These are phyloP conservation scores for Pythium rishiriense DNA, from an alignment of 352 stramenopile species.

Conservation along the genomic window DNA sequence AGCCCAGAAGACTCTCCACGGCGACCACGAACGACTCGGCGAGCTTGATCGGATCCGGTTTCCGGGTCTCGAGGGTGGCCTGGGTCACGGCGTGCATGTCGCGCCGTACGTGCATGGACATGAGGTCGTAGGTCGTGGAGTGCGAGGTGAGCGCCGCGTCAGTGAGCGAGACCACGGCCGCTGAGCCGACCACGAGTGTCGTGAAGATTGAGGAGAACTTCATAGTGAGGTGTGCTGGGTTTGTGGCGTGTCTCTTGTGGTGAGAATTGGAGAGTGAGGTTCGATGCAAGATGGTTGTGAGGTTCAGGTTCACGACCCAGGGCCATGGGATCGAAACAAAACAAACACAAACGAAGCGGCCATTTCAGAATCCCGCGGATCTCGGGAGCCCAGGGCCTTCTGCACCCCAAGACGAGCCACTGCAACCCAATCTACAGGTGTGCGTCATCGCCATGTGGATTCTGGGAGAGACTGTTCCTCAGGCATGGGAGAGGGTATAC, in stretches of 20 bases:
- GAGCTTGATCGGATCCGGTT: neutral
- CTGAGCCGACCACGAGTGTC: neutral
- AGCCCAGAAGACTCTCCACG: neutral
- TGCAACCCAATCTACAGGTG: too few relatives aligned
- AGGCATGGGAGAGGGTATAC: too few relatives aligned
- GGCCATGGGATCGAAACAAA: too few relatives aligned
- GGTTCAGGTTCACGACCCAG: too few relatives aligned
- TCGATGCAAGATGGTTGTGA: too few relatives aligned
- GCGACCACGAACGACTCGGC: neutral
- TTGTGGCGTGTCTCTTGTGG: neutral
- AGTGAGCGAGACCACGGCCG: neutral
- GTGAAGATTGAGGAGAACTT: neutral
- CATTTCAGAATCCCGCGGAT: too few relatives aligned
- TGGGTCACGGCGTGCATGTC: neutral
- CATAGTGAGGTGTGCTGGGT: neutral
- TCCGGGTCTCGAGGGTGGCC: neutral
- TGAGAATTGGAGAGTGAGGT: neutral
- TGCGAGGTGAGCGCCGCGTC: neutral
- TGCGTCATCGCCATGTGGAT: too few relatives aligned
- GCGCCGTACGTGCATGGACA: neutral
- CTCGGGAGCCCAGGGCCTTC: too few relatives aligned
- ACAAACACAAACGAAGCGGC: too few relatives aligned
- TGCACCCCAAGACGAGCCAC: too few relatives aligned
- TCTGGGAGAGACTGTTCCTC: too few relatives aligned
- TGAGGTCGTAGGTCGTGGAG: neutral